A percentile compares a stretch with the other conserved stretches of the same genome.
These are phyloP conservation scores for Saksenaea oblongispora DNA, from an alignment of 371 early-diverging fungal species.

Conservation along the genomic window DNA sequence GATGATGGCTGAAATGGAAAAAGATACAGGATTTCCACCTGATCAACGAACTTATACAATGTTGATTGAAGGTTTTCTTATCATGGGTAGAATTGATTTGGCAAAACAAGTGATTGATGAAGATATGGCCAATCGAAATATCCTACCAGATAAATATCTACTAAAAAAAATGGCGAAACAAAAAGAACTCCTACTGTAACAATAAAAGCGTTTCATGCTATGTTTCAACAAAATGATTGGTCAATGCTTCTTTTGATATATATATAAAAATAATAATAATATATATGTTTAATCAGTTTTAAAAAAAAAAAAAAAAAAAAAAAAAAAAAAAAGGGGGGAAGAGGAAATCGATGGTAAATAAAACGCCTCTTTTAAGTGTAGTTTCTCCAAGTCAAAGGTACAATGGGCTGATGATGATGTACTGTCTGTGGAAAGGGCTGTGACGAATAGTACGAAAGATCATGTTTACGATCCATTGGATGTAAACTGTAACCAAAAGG, in stretches of 20 bases:
- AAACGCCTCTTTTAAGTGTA: neutral
- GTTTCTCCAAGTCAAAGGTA: neutral
- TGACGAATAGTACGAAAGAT: neutral
- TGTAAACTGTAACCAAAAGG: neutral
- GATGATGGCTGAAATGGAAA: conserved; percentile 29
- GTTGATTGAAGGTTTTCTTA: conserved; percentile 28
- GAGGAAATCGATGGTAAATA: neutral
- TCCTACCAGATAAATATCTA: neutral
- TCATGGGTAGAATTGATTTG: conserved; percentile 10
- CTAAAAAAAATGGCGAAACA: neutral
- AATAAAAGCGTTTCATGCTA: neutral
- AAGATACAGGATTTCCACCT: conserved; percentile 20
- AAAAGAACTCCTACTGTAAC: neutral
- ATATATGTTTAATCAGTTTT: neutral
- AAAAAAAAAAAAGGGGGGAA: neutral
- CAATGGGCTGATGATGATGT: neutral
- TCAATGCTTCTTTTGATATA: too few relatives aligned
- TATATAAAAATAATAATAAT: neutral
- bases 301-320: neutral
- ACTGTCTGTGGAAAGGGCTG: neutral
- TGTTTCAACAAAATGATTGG: too few relatives aligned
- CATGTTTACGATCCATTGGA: neutral
- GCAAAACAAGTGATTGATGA: conserved; percentile 23
- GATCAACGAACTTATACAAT: conserved; percentile 27
- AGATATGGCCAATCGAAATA: neutral